phyloP scores from a whole-genome alignment of 2,329 filamentous ascomycete genomes.

The Elsinoe arachidis region DNA sequence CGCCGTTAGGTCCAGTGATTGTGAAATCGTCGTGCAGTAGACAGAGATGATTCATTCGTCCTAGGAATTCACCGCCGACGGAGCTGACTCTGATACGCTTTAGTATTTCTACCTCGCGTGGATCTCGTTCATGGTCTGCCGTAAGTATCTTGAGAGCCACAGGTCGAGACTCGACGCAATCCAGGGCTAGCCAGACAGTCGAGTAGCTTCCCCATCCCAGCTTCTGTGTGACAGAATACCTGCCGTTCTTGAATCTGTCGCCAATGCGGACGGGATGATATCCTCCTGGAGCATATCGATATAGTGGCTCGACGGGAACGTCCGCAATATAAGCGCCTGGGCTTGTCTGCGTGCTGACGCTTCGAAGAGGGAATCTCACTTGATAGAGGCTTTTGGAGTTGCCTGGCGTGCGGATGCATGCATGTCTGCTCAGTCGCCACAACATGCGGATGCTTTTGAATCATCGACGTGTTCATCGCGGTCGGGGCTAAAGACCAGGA shows the following conservation, averaged over 20 bases:
- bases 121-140: constrained; percentile 13
- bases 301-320: neutral
- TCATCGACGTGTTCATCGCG: no score
- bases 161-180: constrained; percentile 16
- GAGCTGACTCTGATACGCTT: neutral
- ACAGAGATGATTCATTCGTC: constrained; percentile 8
- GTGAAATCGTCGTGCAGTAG: constrained; percentile 17
- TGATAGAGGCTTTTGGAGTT: no score
- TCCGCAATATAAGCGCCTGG: neutral
- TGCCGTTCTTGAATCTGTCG: constrained; percentile 22
- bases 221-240: constrained; percentile 32
- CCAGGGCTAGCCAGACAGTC: constrained; percentile 31
- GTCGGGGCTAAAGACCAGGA: no score
- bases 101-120: constrained; percentile 14
- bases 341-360: neutral
- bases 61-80: neutral
- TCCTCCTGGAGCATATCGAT: neutral
- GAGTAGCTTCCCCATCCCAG: constrained; percentile 31
- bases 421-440: no score
- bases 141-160: constrained; percentile 16
- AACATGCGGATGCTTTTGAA: no score
- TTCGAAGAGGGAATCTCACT: no score
- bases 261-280: constrained; percentile 27
- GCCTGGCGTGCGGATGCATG: no score
- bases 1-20: constrained; percentile 17